phyloP scores from a whole-genome alignment of 129 eudicot species.

The Pseudognaphalium luteoalbum region DNA sequence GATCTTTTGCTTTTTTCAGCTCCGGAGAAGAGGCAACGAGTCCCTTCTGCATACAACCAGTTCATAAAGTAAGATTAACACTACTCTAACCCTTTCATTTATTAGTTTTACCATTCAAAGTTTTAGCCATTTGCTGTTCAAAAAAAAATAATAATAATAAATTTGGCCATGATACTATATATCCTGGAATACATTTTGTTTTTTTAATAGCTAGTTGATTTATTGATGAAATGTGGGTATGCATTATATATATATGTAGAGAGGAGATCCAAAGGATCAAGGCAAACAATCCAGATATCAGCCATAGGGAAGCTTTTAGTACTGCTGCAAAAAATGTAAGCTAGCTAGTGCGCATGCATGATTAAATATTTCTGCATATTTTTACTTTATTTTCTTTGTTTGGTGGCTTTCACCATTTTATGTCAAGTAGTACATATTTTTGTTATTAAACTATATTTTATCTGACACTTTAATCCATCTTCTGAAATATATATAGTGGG shows the following conservation, averaged over 20 bases:
- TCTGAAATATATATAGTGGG: slow-evolving; percentile 56
- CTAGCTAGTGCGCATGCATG: slow-evolving; percentile 18
- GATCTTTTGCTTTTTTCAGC: slow-evolving; percentile 39
- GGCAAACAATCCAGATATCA: slow-evolving; percentile 89
- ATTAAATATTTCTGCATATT: slow-evolving; percentile 26
- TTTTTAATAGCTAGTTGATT: neutral
- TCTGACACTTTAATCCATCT: slow-evolving; percentile 12
- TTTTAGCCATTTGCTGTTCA: neutral
- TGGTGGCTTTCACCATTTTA: slow-evolving; percentile 27
- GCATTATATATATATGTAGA: slow-evolving; percentile 28
- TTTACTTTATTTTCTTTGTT: slow-evolving; percentile 30
- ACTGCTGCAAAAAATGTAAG: slow-evolving; percentile 82
- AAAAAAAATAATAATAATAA: too few species aligned
- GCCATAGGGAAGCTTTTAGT: slow-evolving; percentile 97
- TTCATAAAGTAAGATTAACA: slow-evolving; percentile 58
- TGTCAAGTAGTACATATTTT: slow-evolving; percentile 8
- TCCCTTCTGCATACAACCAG: slow-evolving; percentile 93
- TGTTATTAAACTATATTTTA: neutral
- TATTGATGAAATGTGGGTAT: neutral
- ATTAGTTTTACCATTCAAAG: neutral
- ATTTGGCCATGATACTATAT: neutral
- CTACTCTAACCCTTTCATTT: slow-evolving; percentile 3
- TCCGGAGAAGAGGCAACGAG: slow-evolving; percentile 97
- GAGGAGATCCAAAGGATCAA: slow-evolving; percentile 99
- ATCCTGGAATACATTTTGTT: neutral